Evolutionary conservation across 225 moss, liverwort and hornwort genomes (phyloP).

Genomic region (Pleurozium schreberi): DNA sequence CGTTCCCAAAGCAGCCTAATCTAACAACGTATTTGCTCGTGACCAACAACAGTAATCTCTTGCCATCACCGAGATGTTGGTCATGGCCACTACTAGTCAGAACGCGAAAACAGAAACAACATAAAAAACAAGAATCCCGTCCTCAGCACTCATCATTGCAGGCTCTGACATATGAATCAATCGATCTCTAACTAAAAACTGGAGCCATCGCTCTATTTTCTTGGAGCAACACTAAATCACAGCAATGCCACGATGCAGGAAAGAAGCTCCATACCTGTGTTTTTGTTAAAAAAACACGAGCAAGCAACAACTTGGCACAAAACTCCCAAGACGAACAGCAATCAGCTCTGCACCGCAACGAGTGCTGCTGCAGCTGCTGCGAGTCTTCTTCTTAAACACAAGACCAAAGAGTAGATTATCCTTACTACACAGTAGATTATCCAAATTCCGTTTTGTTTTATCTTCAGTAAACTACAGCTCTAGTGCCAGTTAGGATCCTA

Average conservation of each 20-base stretch:
- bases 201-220: background rate
- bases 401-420: too few relatives aligned
- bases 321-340: background rate
- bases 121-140: background rate
- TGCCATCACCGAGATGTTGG: background rate
- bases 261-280: background rate
- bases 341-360: background rate
- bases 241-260: background rate
- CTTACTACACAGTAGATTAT: background rate
- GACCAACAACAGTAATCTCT: background rate
- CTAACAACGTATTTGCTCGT: background rate
- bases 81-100: background rate
- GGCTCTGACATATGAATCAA: background rate
- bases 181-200: background rate
- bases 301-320: background rate
- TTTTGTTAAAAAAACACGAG: background rate
- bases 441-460: background rate
- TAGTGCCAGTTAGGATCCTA: background rate
- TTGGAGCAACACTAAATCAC: background rate
- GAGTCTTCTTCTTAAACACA: background rate
- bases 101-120: background rate
- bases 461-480: background rate
- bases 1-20: background rate
- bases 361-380: too few relatives aligned
- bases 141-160: background rate